These are phyloP conservation scores for Auriscalpium orientale DNA, from an alignment of 768 basidiomycete species.

Conservation along the genomic window DNA sequence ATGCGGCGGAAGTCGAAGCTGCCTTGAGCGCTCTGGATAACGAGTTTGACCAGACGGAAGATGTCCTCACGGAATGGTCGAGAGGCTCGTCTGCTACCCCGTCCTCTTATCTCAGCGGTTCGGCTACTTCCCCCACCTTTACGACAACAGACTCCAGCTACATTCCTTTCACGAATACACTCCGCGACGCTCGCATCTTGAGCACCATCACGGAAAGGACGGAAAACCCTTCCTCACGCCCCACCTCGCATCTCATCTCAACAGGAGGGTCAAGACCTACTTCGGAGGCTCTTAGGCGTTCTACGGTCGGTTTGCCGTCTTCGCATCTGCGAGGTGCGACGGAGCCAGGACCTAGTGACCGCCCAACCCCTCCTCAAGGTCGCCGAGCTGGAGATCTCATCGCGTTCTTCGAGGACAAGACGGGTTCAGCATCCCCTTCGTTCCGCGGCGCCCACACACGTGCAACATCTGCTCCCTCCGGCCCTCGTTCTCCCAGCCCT, in stretches of 20 bases:
- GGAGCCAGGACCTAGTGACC: constrained; percentile 34
- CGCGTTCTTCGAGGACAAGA: constrained; percentile 61
- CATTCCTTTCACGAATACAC: constrained; percentile 28
- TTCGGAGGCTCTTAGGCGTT: constrained; percentile 32
- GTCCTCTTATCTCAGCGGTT: constrained; percentile 27
- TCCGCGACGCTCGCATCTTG: constrained; percentile 41
- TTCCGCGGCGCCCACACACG: constrained; percentile 40
- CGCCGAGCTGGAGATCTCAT: constrained; percentile 63
- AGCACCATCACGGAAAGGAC: constrained; percentile 77
- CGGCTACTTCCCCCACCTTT: constrained; percentile 19
- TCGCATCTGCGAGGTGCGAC: constrained; percentile 53
- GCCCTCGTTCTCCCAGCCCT: constrained; percentile 32
- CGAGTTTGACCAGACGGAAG: constrained; percentile 58
- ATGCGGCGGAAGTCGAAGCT: constrained; percentile 55
- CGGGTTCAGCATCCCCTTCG: constrained; percentile 21
- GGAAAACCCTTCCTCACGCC: constrained; percentile 58
- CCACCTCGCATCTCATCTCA: constrained; percentile 32
- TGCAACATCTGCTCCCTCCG: constrained; percentile 37
- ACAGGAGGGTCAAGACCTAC: constrained; percentile 23
- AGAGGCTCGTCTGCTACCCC: constrained; percentile 29
- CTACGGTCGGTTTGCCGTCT: constrained; percentile 23
- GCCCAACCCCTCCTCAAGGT: constrained; percentile 29
- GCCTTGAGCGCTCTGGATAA: constrained; percentile 60
- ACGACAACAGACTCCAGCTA: constrained; percentile 11
- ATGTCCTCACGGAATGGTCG: constrained; percentile 58